phyloP scores from a whole-genome alignment of 768 basidiomycete genomes.

The Pleurotus tuoliensis region DNA sequence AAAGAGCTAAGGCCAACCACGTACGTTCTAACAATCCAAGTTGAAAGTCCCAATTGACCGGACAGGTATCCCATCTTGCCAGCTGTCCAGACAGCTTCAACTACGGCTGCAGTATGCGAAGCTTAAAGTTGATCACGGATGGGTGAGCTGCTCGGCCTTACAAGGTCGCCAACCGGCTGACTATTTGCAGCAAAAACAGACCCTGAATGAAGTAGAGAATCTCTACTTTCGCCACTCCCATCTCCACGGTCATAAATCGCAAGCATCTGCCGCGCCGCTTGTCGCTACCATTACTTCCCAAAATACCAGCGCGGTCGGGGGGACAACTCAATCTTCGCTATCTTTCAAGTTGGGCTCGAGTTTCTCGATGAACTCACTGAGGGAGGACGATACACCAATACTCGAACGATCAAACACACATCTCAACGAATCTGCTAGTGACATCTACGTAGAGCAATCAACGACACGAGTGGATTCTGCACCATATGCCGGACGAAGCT shows the following conservation, averaged over 20 bases:
- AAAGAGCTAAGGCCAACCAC: slow-evolving; percentile 54
- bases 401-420: not conserved
- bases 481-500: slow-evolving; percentile 8
- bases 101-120: slow-evolving; percentile 73
- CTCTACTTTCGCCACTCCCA: slow-evolving; percentile 76
- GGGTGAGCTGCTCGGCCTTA: slow-evolving; percentile 46
- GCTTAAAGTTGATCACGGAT: slow-evolving; percentile 78
- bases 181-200: slow-evolving; percentile 62
- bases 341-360: slow-evolving; percentile 21
- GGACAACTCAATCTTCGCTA: slow-evolving; percentile 21
- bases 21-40: slow-evolving; percentile 29
- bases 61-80: not conserved
- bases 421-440: not conserved
- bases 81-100: slow-evolving; percentile 72
- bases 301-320: not conserved
- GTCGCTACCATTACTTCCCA: not conserved
- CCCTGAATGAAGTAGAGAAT: slow-evolving; percentile 78
- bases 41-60: not conserved
- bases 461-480: not conserved
- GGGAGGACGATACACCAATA: not conserved
- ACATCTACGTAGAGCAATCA: slow-evolving; percentile 8
- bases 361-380: slow-evolving; percentile 1
- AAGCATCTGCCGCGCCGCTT: slow-evolving; percentile 17
- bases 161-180: not conserved
- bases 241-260: slow-evolving; percentile 32